These are phyloP conservation scores for Chenopodium album DNA, from an alignment of 148 eudicot genomes.

Conservation along the genomic window DNA sequence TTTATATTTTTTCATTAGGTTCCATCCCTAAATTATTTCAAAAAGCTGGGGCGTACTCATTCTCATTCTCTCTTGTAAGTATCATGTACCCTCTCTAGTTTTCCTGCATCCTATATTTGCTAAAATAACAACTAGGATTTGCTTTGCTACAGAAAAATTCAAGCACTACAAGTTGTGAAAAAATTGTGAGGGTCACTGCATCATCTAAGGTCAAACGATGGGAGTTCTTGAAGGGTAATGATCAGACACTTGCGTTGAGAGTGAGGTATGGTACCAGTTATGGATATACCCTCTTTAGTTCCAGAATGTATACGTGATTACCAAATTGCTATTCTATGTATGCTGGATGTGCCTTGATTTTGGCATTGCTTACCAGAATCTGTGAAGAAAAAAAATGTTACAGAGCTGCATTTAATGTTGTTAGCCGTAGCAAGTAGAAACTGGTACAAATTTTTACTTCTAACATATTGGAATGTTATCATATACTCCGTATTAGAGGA, in stretches of 20 bases:
- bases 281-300: not conserved
- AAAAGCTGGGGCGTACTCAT: slow-evolving; percentile 54
- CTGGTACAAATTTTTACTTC: too few relatives aligned
- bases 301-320: not conserved
- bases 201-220: slow-evolving; percentile 40
- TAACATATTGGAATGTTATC: too few relatives aligned
- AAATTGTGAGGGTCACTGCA: slow-evolving; percentile 48
- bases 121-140: slow-evolving; percentile 3
- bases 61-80: slow-evolving; percentile 62
- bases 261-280: slow-evolving; percentile 40
- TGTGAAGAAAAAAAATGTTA: too few relatives aligned
- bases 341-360: not conserved
- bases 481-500: too few relatives aligned
- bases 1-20: slow-evolving; percentile 48
- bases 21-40: slow-evolving; percentile 36
- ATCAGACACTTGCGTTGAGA: slow-evolving; percentile 2
- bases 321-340: not conserved
- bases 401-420: too few relatives aligned
- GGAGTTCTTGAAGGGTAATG: slow-evolving; percentile 31
- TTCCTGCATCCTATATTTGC: not conserved
- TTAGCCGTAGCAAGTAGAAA: too few relatives aligned
- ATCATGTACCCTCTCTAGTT: not conserved
- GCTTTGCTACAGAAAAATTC: slow-evolving; percentile 32
- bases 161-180: slow-evolving; percentile 29
- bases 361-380: too few relatives aligned